Percentiles rank a stretch among this genome's conserved stretches.
Conservation (phyloP, 2,329 filamentous ascomycete species). For the Exserohilum turcica region DNA sequence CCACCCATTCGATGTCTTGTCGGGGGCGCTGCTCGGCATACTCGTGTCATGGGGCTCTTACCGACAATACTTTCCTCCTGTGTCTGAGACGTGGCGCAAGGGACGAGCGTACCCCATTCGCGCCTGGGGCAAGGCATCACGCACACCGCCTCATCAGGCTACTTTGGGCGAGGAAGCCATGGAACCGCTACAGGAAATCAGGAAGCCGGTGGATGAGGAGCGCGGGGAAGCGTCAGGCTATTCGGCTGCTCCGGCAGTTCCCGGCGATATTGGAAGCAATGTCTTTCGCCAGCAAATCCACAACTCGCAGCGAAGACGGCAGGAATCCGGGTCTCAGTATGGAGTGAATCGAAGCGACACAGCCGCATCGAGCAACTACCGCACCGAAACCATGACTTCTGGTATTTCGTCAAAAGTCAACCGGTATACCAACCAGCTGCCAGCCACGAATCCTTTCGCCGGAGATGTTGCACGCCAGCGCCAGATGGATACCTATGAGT, state of each 20-base stretch:
- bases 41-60: slow-evolving; percentile 60
- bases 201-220: slow-evolving; percentile 39
- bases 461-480: slow-evolving; percentile 29
- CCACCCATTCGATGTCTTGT: slow-evolving; percentile 65
- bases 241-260: slow-evolving; percentile 28
- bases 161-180: slow-evolving; percentile 39
- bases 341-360: slow-evolving; percentile 43
- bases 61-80: slow-evolving; percentile 64
- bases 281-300: slow-evolving; percentile 49
- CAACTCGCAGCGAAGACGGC: slow-evolving; percentile 43
- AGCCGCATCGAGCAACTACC: slow-evolving; percentile 34
- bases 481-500: slow-evolving; percentile 44
- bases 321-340: slow-evolving; percentile 29
- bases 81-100: slow-evolving; percentile 62
- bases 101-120: slow-evolving; percentile 64
- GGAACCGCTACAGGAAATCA: slow-evolving; percentile 37
- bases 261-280: slow-evolving; percentile 34
- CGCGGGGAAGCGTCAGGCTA: slow-evolving; percentile 40
- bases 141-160: slow-evolving; percentile 40
- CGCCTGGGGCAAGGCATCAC: slow-evolving; percentile 55
- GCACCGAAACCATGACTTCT: slow-evolving; percentile 30
- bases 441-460: slow-evolving; percentile 41
- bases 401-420: slow-evolving; percentile 39
- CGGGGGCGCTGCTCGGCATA: slow-evolving; percentile 60
- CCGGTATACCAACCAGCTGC: slow-evolving; percentile 43